These are phyloP conservation scores for Hymenoscyphus albidus DNA, from an alignment of 2,329 filamentous ascomycete genomes.

Conservation along the genomic window DNA sequence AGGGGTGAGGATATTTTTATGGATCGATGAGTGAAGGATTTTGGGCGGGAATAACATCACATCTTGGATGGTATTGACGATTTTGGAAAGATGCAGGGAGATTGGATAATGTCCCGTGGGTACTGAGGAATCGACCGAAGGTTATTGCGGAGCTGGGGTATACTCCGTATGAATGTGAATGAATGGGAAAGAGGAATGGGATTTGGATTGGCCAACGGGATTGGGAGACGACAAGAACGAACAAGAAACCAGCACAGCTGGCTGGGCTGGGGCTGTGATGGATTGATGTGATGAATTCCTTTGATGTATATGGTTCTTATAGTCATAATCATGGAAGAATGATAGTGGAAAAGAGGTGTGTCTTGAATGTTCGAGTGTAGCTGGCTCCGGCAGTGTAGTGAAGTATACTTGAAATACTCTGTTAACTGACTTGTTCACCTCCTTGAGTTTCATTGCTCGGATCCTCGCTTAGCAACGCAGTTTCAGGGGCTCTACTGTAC, in stretches of 20 bases:
- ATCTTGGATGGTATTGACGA: background rate
- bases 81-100: too few species aligned
- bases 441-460: too few species aligned
- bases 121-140: background rate
- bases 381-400: too few species aligned
- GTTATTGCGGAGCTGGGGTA: background rate
- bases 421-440: too few species aligned
- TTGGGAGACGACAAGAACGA: background rate
- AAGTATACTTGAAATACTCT: too few species aligned
- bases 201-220: background rate
- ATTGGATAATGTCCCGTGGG: background rate
- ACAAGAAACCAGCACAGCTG: background rate
- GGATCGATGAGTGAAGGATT: slow-evolving; percentile 14
- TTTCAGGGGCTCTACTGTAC: too few species aligned
- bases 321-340: background rate
- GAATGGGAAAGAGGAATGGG: background rate
- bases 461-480: too few species aligned
- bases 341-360: background rate
- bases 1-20: slow-evolving; percentile 19
- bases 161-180: background rate
- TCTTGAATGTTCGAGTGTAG: too few species aligned
- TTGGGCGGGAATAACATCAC: background rate
- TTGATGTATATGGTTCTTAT: background rate
- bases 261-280: background rate
- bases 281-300: background rate